phyloP scores from a whole-genome alignment of 2,329 filamentous ascomycete genomes.

The Botrytis medusae region DNA sequence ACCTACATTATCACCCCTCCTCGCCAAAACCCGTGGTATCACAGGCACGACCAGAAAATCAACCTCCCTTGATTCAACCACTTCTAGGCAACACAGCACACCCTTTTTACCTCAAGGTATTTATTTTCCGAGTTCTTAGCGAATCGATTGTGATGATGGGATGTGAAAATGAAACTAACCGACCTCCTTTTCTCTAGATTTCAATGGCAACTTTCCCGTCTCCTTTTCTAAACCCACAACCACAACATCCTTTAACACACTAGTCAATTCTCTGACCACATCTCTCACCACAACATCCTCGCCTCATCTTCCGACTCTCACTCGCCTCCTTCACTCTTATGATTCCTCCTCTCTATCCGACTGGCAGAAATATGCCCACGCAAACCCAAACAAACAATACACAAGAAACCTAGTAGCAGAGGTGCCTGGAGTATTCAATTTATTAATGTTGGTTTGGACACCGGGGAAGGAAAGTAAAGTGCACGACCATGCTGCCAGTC shows the following conservation, averaged over 20 bases:
- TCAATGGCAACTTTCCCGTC: not conserved
- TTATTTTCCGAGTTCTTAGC: not conserved
- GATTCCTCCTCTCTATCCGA: constrained; percentile 41
- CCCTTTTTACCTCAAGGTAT: constrained; percentile 20
- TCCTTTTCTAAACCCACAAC: not conserved
- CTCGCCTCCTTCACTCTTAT: constrained; percentile 30
- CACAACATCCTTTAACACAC: constrained; percentile 26
- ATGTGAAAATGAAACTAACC: constrained; percentile 6
- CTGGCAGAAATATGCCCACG: constrained; percentile 74
- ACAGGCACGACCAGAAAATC: constrained; percentile 23
- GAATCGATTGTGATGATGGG: not conserved
- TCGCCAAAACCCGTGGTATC: constrained; percentile 15
- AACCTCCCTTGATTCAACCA: constrained; percentile 12
- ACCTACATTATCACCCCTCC: constrained; percentile 6
- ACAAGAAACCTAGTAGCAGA: constrained; percentile 88
- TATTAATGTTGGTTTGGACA: constrained; percentile 83
- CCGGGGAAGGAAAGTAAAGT: constrained; percentile 81
- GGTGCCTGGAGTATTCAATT: constrained; percentile 67
- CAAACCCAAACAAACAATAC: constrained; percentile 67
- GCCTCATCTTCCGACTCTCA: constrained; percentile 28
- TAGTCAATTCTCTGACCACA: constrained; percentile 28
- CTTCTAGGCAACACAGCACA: not conserved
- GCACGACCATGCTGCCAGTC: constrained; percentile 85
- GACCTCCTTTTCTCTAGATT: constrained; percentile 7
- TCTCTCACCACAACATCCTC: constrained; percentile 24